Evolutionary conservation across 2,329 filamentous ascomycete genomes (phyloP).

Genomic region (Talaromyces sp.): DNA sequence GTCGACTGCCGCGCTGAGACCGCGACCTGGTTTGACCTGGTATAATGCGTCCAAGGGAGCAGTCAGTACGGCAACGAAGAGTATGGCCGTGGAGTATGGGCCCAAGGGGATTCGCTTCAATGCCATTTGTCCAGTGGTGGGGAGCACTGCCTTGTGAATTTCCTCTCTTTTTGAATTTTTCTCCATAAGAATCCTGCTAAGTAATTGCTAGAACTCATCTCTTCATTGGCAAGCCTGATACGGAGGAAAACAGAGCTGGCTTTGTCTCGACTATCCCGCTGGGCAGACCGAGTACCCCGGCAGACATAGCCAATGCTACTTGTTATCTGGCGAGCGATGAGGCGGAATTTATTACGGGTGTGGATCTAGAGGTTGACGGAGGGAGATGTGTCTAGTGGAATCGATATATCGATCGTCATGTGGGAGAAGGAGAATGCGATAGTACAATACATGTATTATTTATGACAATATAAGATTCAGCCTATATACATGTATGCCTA

Average conservation of each 20-base stretch:
- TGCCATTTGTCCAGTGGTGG: conserved; percentile 21
- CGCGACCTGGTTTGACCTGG: conserved; percentile 37
- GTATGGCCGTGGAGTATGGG: conserved; percentile 23
- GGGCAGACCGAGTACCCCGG: conserved; percentile 39
- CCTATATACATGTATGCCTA: background rate
- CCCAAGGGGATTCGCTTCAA: conserved; percentile 22
- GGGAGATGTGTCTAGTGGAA: background rate
- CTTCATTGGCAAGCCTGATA: conserved; percentile 46
- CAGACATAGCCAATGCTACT: conserved; percentile 67
- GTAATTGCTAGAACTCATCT: conserved; percentile 53
- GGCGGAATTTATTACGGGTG: conserved; percentile 65
- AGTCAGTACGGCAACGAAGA: conserved; percentile 25
- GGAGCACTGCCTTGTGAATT: conserved; percentile 20
- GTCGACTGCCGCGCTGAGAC: conserved; percentile 34
- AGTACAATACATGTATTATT: background rate
- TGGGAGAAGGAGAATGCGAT: background rate
- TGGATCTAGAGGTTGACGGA: conserved; percentile 51
- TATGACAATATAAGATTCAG: background rate
- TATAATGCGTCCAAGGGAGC: conserved; percentile 40
- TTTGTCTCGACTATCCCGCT: conserved; percentile 43
- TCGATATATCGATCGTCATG: background rate
- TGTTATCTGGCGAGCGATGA: conserved; percentile 69
- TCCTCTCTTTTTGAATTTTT: conserved; percentile 45
- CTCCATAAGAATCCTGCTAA: background rate
- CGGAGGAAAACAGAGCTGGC: conserved; percentile 40